Evolutionary conservation across 805 yeast genomes (phyloP).

Genomic region (Starmerella khaoyaiensis): DNA sequence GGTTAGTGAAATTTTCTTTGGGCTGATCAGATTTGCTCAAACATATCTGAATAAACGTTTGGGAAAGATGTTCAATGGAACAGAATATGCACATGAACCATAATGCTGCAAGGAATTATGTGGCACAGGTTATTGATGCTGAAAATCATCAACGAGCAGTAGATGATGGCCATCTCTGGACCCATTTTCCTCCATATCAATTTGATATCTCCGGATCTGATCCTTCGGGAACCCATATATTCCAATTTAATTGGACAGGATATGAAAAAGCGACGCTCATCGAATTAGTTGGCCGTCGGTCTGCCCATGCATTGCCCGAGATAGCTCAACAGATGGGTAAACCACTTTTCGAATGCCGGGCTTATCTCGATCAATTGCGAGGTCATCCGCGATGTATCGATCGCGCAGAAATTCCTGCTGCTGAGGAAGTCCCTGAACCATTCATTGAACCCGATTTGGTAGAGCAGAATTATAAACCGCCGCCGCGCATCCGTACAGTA

Average conservation of each 20-base stretch:
- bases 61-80: too few species aligned
- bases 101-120: too few species aligned
- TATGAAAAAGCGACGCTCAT: slow-evolving; percentile 15
- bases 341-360: slow-evolving; percentile 14
- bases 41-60: too few species aligned
- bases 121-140: slow-evolving; percentile 4
- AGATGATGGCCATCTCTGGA: slow-evolving; percentile 9
- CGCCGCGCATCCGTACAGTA: too few species aligned
- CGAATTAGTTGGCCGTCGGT: slow-evolving; percentile 17
- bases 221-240: not conserved
- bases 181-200: not conserved
- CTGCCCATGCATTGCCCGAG: slow-evolving; percentile 4
- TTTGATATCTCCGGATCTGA: not conserved
- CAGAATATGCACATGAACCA: too few species aligned
- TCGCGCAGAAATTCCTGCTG: slow-evolving; percentile 16
- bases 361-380: slow-evolving; percentile 7
- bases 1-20: too few species aligned
- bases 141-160: slow-evolving; percentile 7
- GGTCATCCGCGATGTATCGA: not conserved
- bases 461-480: not conserved
- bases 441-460: slow-evolving; percentile 1
- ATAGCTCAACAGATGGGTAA: slow-evolving; percentile 15
- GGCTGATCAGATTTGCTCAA: too few species aligned
- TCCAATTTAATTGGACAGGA: slow-evolving; percentile 11
- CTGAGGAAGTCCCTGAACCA: slow-evolving; percentile 12